A percentile compares a stretch with the other conserved stretches of the same genome.
Evolutionary conservation across 2,329 filamentous ascomycete species (phyloP).

Genomic region (Mycosphaerelloides madeirae): DNA sequence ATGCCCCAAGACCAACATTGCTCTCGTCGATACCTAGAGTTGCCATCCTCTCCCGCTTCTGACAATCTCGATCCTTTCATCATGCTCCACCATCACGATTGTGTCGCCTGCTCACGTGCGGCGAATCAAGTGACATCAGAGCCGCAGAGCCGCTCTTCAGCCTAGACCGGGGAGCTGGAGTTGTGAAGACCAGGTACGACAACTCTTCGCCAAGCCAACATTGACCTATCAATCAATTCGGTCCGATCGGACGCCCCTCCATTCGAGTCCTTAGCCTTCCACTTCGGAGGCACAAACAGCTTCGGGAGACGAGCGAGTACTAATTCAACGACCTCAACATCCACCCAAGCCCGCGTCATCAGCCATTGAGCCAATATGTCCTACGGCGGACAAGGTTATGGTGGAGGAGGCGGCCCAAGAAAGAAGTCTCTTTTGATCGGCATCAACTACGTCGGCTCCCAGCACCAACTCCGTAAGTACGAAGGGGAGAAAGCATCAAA

Average conservation of each 20-base stretch:
- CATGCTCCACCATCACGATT: neutral
- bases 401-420: neutral
- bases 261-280: too few species aligned
- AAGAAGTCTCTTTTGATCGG: slow-evolving; percentile 51
- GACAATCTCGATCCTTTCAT: neutral
- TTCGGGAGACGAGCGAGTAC: too few species aligned
- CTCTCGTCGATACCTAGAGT: too few species aligned
- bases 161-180: neutral
- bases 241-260: too few species aligned
- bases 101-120: slow-evolving; percentile 3
- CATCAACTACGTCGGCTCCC: slow-evolving; percentile 47
- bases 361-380: too few species aligned
- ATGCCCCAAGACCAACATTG: too few species aligned
- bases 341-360: too few species aligned
- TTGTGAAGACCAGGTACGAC: neutral
- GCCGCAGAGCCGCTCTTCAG: neutral
- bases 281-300: too few species aligned
- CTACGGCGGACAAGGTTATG: too few species aligned
- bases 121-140: neutral
- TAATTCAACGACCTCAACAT: too few species aligned
- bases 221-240: too few species aligned
- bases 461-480: slow-evolving; percentile 43
- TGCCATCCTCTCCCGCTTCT: neutral
- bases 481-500: too few species aligned
- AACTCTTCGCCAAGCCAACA: slow-evolving; percentile 1